Evolutionary conservation across 768 basidiomycete genomes (phyloP), one percentile per base, ranked within the genome.

Genomic region (Hygrocybe punicea): DNA sequence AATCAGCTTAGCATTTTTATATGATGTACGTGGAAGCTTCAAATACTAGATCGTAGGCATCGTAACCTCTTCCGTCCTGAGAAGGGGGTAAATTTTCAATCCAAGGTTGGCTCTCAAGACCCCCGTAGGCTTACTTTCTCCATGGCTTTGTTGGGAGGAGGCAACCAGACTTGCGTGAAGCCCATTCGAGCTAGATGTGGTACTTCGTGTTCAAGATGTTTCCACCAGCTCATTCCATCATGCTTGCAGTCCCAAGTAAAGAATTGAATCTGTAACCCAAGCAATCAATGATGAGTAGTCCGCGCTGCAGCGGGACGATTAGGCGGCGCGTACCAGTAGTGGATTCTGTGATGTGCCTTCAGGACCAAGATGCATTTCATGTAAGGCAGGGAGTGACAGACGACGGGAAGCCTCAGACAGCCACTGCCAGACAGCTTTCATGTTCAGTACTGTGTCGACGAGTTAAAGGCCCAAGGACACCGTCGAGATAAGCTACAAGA

Each of bases 111-210:
- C 37, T 29, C 13, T 11, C 36, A 17, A 23, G 23, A 46, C 23
- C 14, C 19, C 35, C 8, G 19, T 6, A 14, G 8, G 63, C 71
- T 55, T 58, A 87, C 89, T 64, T 77, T 79, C 54, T 75, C 70
- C 69, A 83, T 85, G 14, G 86, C 91, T 68, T 91, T 93, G 67
- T 88, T 87, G 16, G 89, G 86, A 6, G 91, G 91, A 34, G 91
- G 91, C 33, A 93, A 71, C 91, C 91, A 93, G 3, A 84, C 77
- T 67, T 91, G 89, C 0, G 91, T 91, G 62, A 91, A 78, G 13
- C 91, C 91, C 59, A 89, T 73, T 45, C 80, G 74, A 4, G 80
- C 80, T 17, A 93, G 78, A 42, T 64, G 71, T 11, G 89, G 85
- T 10, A 87, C 71, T 64, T 91, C 84, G 9, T 61, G 62, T 67